Evolutionary conservation across 257 asterid species (phyloP), one percentile per base, ranked within the genome.

Genomic region (Penstemon barbatus): DNA sequence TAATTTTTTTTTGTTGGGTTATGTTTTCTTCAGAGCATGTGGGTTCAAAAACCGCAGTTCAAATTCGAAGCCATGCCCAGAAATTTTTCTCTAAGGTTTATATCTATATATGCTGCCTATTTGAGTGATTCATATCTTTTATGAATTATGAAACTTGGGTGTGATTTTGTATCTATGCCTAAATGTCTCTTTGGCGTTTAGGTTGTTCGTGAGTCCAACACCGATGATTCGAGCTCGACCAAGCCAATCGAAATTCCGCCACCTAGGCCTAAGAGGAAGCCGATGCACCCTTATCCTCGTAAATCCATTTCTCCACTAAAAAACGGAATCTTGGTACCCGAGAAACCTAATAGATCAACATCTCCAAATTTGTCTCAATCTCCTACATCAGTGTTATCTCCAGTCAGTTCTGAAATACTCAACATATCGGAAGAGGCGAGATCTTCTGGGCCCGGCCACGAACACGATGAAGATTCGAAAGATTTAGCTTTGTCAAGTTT

Each of bases 61-160:
- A 93, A 83, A 93, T 93, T 55, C 85, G 99, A 76, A 93, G 99
- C 80, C 99, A 93, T 74, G 99, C 99, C 12, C 99, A 93, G 82
- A 93, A 93, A 74, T 90, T 87, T 71, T 93, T 93, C 83, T 84
- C 95, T 76, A 93, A 93, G 99, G 98, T 93, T 80, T 75, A 79
- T 74, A 51, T 74, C 33, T 25, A 25, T 25, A 25, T 25, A 69
- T 77, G 72, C 83, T 45, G 75, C 82, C 79, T 80, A 43, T 70
- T 80, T 72, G 82, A 64, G 87, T 84, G 81, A 80, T 88, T 79
- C 81, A 71, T 79, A 75, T 65, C 54, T 78, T 73, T 71, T 72
- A 79, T 70, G 86, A 85, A 84, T 71, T 71, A 79, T 70, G 86
- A 85, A 84, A 65, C 45, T 44, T 25, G 62, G 83, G 90, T 87